These are phyloP conservation scores for Anastatica hierochuntica DNA, from an alignment of 345 rosid genomes.

Conservation along the genomic window DNA sequence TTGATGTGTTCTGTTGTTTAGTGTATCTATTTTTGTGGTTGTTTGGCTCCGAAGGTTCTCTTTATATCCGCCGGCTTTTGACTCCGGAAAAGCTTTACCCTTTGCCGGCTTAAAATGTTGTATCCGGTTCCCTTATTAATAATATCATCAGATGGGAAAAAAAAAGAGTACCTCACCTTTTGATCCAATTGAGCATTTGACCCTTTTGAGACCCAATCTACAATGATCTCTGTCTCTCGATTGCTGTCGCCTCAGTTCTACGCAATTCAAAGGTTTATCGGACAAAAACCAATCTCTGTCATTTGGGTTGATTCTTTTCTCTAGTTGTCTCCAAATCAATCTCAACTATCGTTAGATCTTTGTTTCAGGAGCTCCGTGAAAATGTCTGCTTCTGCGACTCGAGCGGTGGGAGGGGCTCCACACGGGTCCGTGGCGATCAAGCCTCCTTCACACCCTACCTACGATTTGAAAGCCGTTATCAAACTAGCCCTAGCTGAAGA, in stretches of 20 bases:
- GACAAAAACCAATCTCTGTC: not conserved
- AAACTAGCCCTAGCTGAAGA: constrained; percentile 82
- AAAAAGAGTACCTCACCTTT: too few species aligned
- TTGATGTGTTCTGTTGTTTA: too few species aligned
- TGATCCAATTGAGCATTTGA: too few species aligned
- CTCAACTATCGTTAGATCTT: not conserved
- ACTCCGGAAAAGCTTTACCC: too few species aligned
- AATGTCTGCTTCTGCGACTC: constrained; percentile 35
- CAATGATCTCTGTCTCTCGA: constrained; percentile 29
- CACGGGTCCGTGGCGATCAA: constrained; percentile 41
- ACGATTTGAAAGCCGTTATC: constrained; percentile 64
- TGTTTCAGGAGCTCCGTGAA: constrained; percentile 34
- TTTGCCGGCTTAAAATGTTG: too few species aligned
- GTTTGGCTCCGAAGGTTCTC: too few species aligned
- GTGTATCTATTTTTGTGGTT: too few species aligned
- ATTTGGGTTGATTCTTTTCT: too few species aligned
- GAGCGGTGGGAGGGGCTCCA: constrained; percentile 23
- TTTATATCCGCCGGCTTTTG: too few species aligned
- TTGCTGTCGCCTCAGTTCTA: constrained; percentile 25
- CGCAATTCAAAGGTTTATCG: constrained; percentile 37
- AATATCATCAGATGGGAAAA: too few species aligned
- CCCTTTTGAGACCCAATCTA: too few species aligned
- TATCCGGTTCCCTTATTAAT: too few species aligned
- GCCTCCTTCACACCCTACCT: constrained; percentile 88
- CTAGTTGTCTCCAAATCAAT: not conserved